A percentile compares a stretch with the other conserved stretches of the same genome.
phyloP scores from a whole-genome alignment of 176 grass and related monocot genomes.

The Miscanthus lutarioriparius region DNA sequence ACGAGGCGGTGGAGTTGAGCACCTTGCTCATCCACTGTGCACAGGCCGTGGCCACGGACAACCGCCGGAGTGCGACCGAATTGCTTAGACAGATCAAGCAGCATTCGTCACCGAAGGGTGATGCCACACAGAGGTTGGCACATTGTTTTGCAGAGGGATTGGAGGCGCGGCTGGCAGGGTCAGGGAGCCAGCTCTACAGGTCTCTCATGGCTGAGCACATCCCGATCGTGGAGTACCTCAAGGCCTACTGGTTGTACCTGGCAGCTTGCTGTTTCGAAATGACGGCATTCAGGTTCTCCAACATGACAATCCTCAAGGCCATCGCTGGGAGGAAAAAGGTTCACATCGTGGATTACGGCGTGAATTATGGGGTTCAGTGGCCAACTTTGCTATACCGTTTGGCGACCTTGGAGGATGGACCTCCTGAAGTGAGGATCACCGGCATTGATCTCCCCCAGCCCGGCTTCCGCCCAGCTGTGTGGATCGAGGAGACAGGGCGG shows the following conservation, averaged over 20 bases:
- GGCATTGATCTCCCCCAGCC: conserved; percentile 42
- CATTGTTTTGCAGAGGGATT: conserved; percentile 59
- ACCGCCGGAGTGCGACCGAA: conserved; percentile 39
- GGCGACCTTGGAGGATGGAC: conserved; percentile 19
- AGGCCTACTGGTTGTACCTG: conserved; percentile 43
- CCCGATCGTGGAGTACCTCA: conserved; percentile 26
- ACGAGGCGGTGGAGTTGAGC: conserved; percentile 56
- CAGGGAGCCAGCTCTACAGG: conserved; percentile 49
- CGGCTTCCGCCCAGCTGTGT: conserved; percentile 47
- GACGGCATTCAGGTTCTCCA: conserved; percentile 26
- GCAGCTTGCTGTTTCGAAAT: conserved; percentile 49
- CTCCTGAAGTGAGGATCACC: conserved; percentile 48
- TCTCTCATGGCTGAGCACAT: conserved; percentile 29
- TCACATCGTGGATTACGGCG: conserved; percentile 48
- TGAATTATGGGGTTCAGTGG: conserved; percentile 51
- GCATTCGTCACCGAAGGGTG: conserved; percentile 39
- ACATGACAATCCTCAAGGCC: conserved; percentile 35
- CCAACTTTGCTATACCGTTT: neutral
- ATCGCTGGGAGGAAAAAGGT: conserved; percentile 22
- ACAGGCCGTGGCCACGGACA: conserved; percentile 54
- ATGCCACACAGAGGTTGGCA: conserved; percentile 52
- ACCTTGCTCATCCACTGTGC: conserved; percentile 73
- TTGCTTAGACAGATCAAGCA: conserved; percentile 56
- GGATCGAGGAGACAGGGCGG: conserved; percentile 38
- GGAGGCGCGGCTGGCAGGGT: conserved; percentile 58